Base-by-base conservation (phyloP, 2,329 filamentous ascomycete species). In the Phoma sp. region DNA sequence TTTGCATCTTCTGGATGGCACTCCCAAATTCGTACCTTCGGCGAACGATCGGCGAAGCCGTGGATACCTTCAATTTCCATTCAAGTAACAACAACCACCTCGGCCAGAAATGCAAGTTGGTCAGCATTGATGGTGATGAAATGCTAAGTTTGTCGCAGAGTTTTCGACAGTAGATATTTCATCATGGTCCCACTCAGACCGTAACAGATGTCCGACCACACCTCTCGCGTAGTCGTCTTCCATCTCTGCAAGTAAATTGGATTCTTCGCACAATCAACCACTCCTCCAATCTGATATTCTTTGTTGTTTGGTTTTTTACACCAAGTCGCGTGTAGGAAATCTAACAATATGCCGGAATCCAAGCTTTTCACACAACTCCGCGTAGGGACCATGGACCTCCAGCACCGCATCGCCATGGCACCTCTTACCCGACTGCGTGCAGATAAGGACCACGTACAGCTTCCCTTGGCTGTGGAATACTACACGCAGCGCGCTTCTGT, bases 401-500 rank as follows among this genome's bases (percentile, higher is more conserved):
- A 60, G 13, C 63, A 73, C 49, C 68, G 72, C 32, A 62, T 74
- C 32, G 62, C 67, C 27, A 68, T 74, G 60, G 70, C 70, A 9
- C 72, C 72, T 10, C 55, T 74, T 7, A 71, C 72, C 1, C 71
- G 78, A 13, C 76, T 76, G 56, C 73, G 77, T 32, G 75, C 76
- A 44, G 64, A 73, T 37, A 74, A 83, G 43, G 72, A 82, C 50
- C 78, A 82, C 60, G 75, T 80, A 6, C 80, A 80, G 3, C 53
- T 61, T 1, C 66, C 65, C 6, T 52, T 71, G 19, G 76, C 77
- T 1, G 63, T 72, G 31, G 77, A 82, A 32, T 83, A 85, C 73
- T 85, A 86, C 67, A 72, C 69, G 3, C 82, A 86, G 62, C 79
- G 84, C 17, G 81, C 75, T 27, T 76, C 74, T 7, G 72, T 77